Evolutionary conservation across 495 filamentous ascomycete genomes (phyloP).

Genomic region (Penicillium cosmopolitanum): DNA sequence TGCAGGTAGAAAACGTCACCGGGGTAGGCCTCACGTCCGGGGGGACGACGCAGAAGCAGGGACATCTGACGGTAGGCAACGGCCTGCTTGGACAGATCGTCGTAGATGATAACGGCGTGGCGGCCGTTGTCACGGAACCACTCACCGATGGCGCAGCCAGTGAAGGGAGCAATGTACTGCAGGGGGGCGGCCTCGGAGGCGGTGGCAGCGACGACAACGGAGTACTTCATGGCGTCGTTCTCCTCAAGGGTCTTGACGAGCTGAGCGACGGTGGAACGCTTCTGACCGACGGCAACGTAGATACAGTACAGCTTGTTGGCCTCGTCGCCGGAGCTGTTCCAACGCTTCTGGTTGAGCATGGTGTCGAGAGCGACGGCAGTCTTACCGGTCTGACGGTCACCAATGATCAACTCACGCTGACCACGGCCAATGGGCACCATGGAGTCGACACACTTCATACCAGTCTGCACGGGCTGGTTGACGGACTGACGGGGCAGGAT

Average conservation of each 20-base stretch:
- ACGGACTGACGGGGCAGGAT: conserved; percentile 96
- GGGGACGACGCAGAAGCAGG: conserved; percentile 96
- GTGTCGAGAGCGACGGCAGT: conserved; percentile 98
- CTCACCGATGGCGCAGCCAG: conserved; percentile 79
- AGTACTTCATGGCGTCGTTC: conserved; percentile 99
- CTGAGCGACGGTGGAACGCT: conserved; percentile 98
- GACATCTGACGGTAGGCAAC: conserved; percentile 99
- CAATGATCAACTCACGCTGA: conserved; percentile 99
- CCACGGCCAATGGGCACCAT: conserved; percentile 99
- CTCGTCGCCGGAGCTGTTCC: conserved; percentile 90
- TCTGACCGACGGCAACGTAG: conserved; percentile 99
- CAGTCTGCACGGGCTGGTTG: conserved; percentile 98
- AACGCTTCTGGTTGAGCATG: conserved; percentile 98
- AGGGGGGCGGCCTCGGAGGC: conserved; percentile 94
- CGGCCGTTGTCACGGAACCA: conserved; percentile 90
- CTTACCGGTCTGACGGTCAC: conserved; percentile 99
- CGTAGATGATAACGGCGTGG: conserved; percentile 92
- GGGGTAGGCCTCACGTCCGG: conserved; percentile 99
- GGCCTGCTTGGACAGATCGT: conserved; percentile 98
- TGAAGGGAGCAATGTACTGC: conserved; percentile 97
- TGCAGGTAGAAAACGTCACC: conserved; percentile 99
- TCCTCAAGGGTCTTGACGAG: conserved; percentile 99
- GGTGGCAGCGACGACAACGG: conserved; percentile 90
- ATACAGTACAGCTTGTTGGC: conserved; percentile 98
- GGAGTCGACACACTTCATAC: conserved; percentile 98